Evolutionary conservation across 2,329 filamentous ascomycete genomes (phyloP).

Genomic region (Claviceps pusilla): DNA sequence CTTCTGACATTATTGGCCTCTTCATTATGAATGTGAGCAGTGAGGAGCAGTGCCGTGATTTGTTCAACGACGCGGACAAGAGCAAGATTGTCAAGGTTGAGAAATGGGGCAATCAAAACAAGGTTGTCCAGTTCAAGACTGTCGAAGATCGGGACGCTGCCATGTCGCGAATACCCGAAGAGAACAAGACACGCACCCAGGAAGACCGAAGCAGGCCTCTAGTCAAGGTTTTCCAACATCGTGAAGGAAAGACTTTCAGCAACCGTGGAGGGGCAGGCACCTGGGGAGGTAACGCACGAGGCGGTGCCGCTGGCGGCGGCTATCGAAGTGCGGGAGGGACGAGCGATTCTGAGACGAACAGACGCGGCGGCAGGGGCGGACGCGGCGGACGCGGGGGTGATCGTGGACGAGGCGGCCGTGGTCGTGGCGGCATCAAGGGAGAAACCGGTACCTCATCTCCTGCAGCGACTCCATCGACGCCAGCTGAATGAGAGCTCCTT

Average conservation of each 20-base stretch:
- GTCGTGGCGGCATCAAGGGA: slow-evolving; percentile 43
- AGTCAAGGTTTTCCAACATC: slow-evolving; percentile 69
- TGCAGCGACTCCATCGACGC: slow-evolving; percentile 35
- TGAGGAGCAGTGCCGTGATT: slow-evolving; percentile 66
- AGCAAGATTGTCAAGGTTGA: slow-evolving; percentile 65
- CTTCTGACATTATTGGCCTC: slow-evolving; percentile 62
- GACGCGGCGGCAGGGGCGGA: slow-evolving; percentile 40
- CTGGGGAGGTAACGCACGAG: slow-evolving; percentile 52
- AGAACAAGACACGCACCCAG: slow-evolving; percentile 57
- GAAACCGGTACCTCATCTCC: slow-evolving; percentile 40
- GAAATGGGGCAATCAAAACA: slow-evolving; percentile 65
- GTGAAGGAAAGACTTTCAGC: slow-evolving; percentile 38
- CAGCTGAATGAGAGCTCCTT: slow-evolving; percentile 15
- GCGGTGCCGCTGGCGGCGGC: slow-evolving; percentile 47
- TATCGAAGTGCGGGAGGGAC: slow-evolving; percentile 76
- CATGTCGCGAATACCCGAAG: slow-evolving; percentile 57
- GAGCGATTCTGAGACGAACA: slow-evolving; percentile 47
- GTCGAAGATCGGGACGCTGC: slow-evolving; percentile 67
- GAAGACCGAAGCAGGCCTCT: slow-evolving; percentile 66
- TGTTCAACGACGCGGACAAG: slow-evolving; percentile 73
- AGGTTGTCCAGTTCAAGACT: slow-evolving; percentile 73
- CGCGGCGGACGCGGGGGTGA: slow-evolving; percentile 44
- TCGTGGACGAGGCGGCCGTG: slow-evolving; percentile 41
- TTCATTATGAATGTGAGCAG: slow-evolving; percentile 79
- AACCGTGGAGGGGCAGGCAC: slow-evolving; percentile 51